Conservation (phyloP, 257 asterid genomes). For the Nyctanthes arbortristis region DNA sequence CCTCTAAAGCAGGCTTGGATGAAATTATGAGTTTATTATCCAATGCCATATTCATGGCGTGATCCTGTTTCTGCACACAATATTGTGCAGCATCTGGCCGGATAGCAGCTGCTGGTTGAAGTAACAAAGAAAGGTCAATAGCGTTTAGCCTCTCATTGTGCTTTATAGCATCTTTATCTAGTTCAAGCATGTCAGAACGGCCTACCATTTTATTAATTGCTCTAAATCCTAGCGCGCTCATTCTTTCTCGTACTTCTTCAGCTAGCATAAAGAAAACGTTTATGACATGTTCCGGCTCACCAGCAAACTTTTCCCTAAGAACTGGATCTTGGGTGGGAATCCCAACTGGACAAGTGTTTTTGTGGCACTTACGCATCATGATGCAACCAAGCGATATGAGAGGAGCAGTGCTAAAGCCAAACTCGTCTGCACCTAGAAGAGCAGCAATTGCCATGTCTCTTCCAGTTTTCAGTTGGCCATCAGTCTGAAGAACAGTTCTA, state of each 20-base stretch:
- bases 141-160: constrained; percentile 81
- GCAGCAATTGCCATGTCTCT: constrained; percentile 97
- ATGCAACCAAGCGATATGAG: constrained; percentile 96
- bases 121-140: constrained; percentile 85
- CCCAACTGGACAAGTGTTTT: constrained; percentile 98
- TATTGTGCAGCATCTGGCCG: constrained; percentile 97
- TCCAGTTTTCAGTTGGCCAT: constrained; percentile 98
- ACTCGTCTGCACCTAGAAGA: constrained; percentile 99
- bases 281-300: constrained; percentile 96
- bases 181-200: constrained; percentile 92
- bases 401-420: constrained; percentile 99
- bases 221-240: constrained; percentile 89
- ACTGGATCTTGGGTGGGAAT: constrained; percentile 99
- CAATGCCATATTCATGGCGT: constrained; percentile 90
- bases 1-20: constrained; percentile 79
- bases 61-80: constrained; percentile 97
- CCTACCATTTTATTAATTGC: constrained; percentile 91
- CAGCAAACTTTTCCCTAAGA: constrained; percentile 91
- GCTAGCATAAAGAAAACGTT: constrained; percentile 98
- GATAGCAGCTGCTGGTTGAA: constrained; percentile 94
- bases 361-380: constrained; percentile 99
- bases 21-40: constrained; percentile 72
- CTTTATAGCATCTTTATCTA: constrained; percentile 66
- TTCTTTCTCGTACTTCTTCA: constrained; percentile 89
- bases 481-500: constrained; percentile 89